Base-by-base conservation (phyloP, 768 basidiomycete genomes). In the Heimioporus sp. region DNA sequence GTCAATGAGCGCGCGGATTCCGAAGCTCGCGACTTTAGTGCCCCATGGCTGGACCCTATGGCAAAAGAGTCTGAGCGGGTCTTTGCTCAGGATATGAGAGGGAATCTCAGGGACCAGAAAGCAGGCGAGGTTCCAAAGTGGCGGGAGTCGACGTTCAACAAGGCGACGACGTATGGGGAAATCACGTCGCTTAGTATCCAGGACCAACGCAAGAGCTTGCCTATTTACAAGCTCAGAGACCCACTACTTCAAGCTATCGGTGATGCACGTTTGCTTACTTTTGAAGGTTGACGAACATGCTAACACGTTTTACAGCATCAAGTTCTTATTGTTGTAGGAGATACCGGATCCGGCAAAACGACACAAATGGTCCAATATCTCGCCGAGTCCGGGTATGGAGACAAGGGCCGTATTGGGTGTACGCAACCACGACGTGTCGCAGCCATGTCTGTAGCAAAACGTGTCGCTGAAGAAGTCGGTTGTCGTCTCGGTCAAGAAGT, bases 321-420 rank as follows among this genome's bases (percentile, higher is more conserved):
- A 81, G 87, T 98, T 21, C 86, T 99, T 49, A 94, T 99, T 58
- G 97, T 99, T 35, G 90, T 99, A 49, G 97, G 97, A 41, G 97
- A 99, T 65, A 99, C 97, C 41, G 97, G 97, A 24, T 98, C 96
- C 9, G 97, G 97, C 12, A 99, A 99, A 69, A 98, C 97, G 8
- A 99, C 97, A 0, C 97, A 99, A 66, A 98, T 99, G 94, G 90
- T 90, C 0, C 97, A 98, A 70, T 99, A 98, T 61, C 81, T 99
- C 39, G 96, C 96, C 11, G 97, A 99, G 70, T 80, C 87, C 42
- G 97, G 97, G 0, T 95, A 85, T 58, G 90, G 94, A 0, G 96
- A 98, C 63, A 82, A 72, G 58, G 91, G 92, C 44, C 85, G 86
- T 51, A 92, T 99, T 59, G 97, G 96, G 12, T 98, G 97, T 65